These are phyloP conservation scores for Cenococcum geophilum DNA, from an alignment of 495 filamentous ascomycete species.

Conservation along the genomic window DNA sequence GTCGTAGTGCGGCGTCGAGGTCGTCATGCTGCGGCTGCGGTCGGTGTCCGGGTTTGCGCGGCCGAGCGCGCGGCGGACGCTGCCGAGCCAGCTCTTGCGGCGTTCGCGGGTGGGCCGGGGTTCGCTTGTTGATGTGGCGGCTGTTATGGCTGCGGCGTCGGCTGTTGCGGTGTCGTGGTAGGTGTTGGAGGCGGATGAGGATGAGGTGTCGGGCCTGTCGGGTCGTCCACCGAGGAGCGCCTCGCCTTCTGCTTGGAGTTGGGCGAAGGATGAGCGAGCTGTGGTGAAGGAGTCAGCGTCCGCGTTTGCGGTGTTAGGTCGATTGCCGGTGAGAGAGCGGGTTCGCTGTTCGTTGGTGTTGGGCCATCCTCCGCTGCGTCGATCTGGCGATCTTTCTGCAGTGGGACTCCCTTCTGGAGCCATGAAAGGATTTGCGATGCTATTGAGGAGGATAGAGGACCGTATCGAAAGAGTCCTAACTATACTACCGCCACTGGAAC, in stretches of 20 bases:
- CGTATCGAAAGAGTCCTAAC: slow-evolving; percentile 21
- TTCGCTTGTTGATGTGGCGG: slow-evolving; percentile 1
- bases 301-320: slow-evolving; percentile 16
- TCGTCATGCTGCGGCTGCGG: slow-evolving; percentile 20
- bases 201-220: slow-evolving; percentile 32
- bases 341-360: slow-evolving; percentile 17
- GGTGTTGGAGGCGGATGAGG: slow-evolving; percentile 29
- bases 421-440: slow-evolving; percentile 24
- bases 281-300: slow-evolving; percentile 62
- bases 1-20: slow-evolving; percentile 13
- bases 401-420: slow-evolving; percentile 32
- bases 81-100: slow-evolving; percentile 49
- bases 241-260: slow-evolving; percentile 61
- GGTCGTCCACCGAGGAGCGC: slow-evolving; percentile 48
- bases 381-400: neutral
- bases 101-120: slow-evolving; percentile 21
- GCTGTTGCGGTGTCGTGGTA: slow-evolving; percentile 11
- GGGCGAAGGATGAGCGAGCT: slow-evolving; percentile 54
- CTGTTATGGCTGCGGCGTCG: slow-evolving; percentile 7
- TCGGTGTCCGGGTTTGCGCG: slow-evolving; percentile 20
- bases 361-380: slow-evolving; percentile 12
- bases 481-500: slow-evolving; percentile 17
- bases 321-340: slow-evolving; percentile 27
- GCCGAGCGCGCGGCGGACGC: slow-evolving; percentile 50
- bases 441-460: slow-evolving; percentile 19